Evolutionary conservation across 768 basidiomycete species (phyloP).

Genomic region (Clitopilus passeckerianus): DNA sequence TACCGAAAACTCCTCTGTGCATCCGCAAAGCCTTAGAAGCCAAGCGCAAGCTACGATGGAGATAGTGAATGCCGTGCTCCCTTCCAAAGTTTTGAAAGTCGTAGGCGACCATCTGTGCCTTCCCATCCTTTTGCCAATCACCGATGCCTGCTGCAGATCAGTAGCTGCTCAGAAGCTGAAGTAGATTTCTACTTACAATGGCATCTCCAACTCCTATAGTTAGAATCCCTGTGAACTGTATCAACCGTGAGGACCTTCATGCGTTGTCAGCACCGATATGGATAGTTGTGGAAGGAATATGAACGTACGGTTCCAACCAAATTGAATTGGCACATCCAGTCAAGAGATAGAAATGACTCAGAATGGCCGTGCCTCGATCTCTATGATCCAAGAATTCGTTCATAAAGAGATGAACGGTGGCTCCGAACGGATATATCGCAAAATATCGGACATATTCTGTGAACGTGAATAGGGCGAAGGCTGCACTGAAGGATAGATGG

Average conservation of each 20-base stretch:
- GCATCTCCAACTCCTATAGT: conserved; percentile 93
- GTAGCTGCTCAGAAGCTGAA: not conserved
- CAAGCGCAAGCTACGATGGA: conserved; percentile 70
- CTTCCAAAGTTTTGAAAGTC: conserved; percentile 88
- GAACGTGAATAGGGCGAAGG: conserved; percentile 93
- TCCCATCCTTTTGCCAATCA: conserved; percentile 85
- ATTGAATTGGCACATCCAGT: conserved; percentile 92
- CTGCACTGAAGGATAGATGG: conserved; percentile 90
- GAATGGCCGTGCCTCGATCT: conserved; percentile 91
- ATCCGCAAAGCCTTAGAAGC: conserved; percentile 64
- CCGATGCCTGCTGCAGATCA: conserved; percentile 62
- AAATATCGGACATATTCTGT: conserved; percentile 98
- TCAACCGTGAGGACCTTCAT: conserved; percentile 35
- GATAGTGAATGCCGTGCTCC: conserved; percentile 73
- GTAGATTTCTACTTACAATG: conserved; percentile 46
- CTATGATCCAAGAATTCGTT: conserved; percentile 95
- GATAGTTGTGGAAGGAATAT: conserved; percentile 5
- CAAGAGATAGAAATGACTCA: conserved; percentile 96
- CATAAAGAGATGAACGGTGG: conserved; percentile 90
- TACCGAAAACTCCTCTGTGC: conserved; percentile 76
- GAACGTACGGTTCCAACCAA: conserved; percentile 89
- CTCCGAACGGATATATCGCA: conserved; percentile 95
- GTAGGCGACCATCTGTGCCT: conserved; percentile 78
- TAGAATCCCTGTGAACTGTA: conserved; percentile 81
- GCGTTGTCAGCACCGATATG: not conserved